A percentile compares a stretch with the other conserved stretches of the same genome.
These are phyloP conservation scores for Colletotrichum ledebouriae DNA, from an alignment of 2,329 filamentous ascomycete genomes.

Conservation along the genomic window DNA sequence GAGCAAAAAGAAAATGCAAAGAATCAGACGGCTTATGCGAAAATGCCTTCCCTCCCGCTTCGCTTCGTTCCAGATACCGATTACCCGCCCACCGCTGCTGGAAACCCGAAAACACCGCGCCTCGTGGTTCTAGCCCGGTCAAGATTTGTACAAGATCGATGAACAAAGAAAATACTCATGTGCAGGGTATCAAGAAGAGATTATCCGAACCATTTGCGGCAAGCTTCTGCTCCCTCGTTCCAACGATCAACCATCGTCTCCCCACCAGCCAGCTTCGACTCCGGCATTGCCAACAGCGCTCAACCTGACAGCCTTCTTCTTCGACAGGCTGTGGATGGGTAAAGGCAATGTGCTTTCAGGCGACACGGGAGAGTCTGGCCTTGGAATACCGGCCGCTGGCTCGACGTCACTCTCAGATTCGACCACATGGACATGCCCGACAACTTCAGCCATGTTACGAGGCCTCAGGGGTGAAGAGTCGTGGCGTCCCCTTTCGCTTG, in stretches of 20 bases:
- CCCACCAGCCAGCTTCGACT: conserved; percentile 54
- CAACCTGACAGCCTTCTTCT: conserved; percentile 58
- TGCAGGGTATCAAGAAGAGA: conserved; percentile 43
- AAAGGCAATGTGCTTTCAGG: conserved; percentile 26
- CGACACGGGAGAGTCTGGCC: conserved; percentile 55
- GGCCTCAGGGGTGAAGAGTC: conserved; percentile 34
- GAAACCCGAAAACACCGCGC: conserved; percentile 24
- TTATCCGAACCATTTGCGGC: conserved; percentile 27
- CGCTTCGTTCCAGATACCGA: conserved; percentile 25
- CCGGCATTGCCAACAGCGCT: conserved; percentile 55
- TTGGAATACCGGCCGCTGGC: conserved; percentile 49
- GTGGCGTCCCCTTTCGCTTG: conserved; percentile 27
- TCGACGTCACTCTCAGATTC: conserved; percentile 45
- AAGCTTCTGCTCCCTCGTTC: conserved; percentile 17
- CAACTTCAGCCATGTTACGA: neutral
- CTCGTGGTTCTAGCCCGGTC: conserved; percentile 23
- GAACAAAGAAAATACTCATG: conserved; percentile 39
- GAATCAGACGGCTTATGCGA: conserved; percentile 24
- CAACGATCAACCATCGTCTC: conserved; percentile 55
- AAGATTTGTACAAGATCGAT: conserved; percentile 30
- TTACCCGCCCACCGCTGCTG: conserved; percentile 4
- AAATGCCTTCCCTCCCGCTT: conserved; percentile 30
- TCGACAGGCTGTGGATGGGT: conserved; percentile 44
- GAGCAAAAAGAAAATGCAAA: neutral
- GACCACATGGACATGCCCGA: conserved; percentile 22